Evolutionary conservation across 441 rosid species (phyloP), one percentile per base, ranked within the genome.

Genomic region (Daphne laureola): DNA sequence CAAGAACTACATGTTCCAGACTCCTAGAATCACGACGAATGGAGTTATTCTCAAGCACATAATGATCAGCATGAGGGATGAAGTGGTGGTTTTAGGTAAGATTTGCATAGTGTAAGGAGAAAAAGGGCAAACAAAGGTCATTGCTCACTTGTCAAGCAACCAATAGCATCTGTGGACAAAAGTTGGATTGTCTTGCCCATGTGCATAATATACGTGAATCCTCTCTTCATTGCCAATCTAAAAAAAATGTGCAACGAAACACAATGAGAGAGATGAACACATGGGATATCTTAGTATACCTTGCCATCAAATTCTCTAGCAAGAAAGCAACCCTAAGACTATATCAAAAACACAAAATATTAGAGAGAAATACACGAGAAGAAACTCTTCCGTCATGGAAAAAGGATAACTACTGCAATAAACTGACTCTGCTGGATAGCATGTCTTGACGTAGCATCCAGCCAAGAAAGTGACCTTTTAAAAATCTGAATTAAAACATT

Each of bases 181-280:
- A 12, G 99, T 87, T 26, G 90, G 81, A 49, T 72, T 82, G 59
- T 79, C 95, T 50, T 83, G 82, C 21, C 99, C 99, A 23, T 93
- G 99, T 8, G 99, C 99, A 70, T 93, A 93, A 67, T 93, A 93
- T 49, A 93, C 99, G 77, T 93, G 99, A 72, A 93, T 87, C 77
- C 99, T 87, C 73, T 93, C 99, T 54, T 85, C 96, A 56, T 82
- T 71, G 60, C 99, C 95, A 67, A 93, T 94, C 99, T 93, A 65
- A 17, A 42, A 63, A 31, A 31, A 31, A 31, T n/a, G 38, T 31
- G 11, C 23, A 23, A 60, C n/a, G 51, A 36, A 61, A 59, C 26
- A 70, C 47, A n/a, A 62, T 35, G 31, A 52, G 44, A 59, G 7
- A 31, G 11, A 31, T 31, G 38, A 31, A 9, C 38, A 31, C 38